A percentile compares a stretch with the other conserved stretches of the same genome.
phyloP scores from a whole-genome alignment of 495 filamentous ascomycete genomes.

The Hypomontagnella submonticulosa region DNA sequence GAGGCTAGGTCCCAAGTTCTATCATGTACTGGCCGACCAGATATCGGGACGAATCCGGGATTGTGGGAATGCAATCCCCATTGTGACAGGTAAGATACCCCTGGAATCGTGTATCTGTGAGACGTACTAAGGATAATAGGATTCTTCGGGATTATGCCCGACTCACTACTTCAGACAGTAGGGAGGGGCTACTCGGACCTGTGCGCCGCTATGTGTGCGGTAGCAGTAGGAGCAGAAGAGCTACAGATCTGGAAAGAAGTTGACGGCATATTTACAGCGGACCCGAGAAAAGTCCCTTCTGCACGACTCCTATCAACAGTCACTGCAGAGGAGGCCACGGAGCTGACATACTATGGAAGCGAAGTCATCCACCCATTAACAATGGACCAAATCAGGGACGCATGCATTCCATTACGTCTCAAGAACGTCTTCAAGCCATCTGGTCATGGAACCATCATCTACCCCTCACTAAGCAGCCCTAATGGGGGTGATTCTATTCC shows the following conservation, averaged over 20 bases:
- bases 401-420: constrained; percentile 51
- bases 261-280: constrained; percentile 68
- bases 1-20: constrained; percentile 48
- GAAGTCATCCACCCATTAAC: constrained; percentile 59
- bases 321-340: constrained; percentile 63
- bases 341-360: constrained; percentile 66
- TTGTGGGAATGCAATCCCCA: constrained; percentile 45
- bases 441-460: constrained; percentile 53
- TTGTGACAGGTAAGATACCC: constrained; percentile 46
- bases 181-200: constrained; percentile 66
- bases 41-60: constrained; percentile 44
- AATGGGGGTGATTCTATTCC: constrained; percentile 3
- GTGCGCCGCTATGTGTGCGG: constrained; percentile 62
- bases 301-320: constrained; percentile 61
- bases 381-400: constrained; percentile 56
- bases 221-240: constrained; percentile 59
- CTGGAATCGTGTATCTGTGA: not conserved
- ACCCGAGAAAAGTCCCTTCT: constrained; percentile 64
- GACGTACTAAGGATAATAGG: constrained; percentile 54
- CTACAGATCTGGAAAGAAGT: constrained; percentile 69
- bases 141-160: constrained; percentile 62
- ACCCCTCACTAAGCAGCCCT: constrained; percentile 39
- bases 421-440: constrained; percentile 57
- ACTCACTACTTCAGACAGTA: constrained; percentile 58
- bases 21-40: constrained; percentile 47